A percentile compares a stretch with the other conserved stretches of the same genome.
These are phyloP conservation scores for Protea cynaroides DNA, from an alignment of 164 flowering plant genomes.

Conservation along the genomic window DNA sequence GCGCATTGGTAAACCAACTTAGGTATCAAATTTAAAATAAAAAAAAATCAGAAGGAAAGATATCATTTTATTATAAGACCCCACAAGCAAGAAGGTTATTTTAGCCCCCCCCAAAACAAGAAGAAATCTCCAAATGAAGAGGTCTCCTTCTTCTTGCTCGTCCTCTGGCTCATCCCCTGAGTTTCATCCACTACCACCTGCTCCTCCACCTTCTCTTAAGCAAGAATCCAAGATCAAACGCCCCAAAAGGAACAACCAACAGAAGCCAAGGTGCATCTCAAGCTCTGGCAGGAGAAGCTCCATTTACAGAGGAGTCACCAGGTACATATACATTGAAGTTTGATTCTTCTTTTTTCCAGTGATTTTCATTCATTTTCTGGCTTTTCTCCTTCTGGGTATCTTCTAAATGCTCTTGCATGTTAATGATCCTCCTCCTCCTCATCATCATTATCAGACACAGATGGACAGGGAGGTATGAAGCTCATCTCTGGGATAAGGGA, in stretches of 20 bases:
- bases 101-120: background rate
- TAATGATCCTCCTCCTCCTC: background rate
- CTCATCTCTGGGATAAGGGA: constrained; percentile 93
- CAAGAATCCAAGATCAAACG: constrained; percentile 25
- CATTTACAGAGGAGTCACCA: constrained; percentile 89
- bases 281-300: constrained; percentile 55
- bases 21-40: constrained; percentile 23
- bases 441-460: constrained; percentile 54
- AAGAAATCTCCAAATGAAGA: constrained; percentile 28
- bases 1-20: constrained; percentile 52
- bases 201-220: constrained; percentile 1
- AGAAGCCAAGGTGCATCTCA: constrained; percentile 16
- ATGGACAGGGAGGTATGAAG: constrained; percentile 95
- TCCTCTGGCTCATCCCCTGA: constrained; percentile 22
- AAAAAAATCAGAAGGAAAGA: background rate
- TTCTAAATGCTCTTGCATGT: constrained; percentile 24
- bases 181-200: constrained; percentile 11
- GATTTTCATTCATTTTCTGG: background rate
- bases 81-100: background rate
- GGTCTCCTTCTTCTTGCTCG: constrained; percentile 28
- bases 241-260: constrained; percentile 11
- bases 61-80: constrained; percentile 4
- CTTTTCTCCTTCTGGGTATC: constrained; percentile 5
- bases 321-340: constrained; percentile 28
- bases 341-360: background rate